Percentiles rank a stretch among this genome's conserved stretches.
phyloP scores from a whole-genome alignment of 148 eudicot species.

The Silene uniflora region DNA sequence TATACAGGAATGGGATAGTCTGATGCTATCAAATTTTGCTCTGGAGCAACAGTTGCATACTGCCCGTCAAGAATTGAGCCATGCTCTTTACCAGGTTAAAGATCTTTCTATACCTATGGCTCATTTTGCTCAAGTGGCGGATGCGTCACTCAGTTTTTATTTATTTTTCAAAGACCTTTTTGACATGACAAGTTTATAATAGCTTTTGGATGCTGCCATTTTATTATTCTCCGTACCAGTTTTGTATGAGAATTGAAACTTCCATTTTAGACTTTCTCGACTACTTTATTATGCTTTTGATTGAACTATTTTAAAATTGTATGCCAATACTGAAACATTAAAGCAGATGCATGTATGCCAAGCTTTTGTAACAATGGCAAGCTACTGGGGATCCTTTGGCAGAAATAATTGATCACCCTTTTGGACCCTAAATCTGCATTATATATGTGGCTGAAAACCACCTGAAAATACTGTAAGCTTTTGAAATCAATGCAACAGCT shows the following conservation, averaged over 20 bases:
- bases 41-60: slow-evolving; percentile 94
- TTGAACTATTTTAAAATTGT: background rate
- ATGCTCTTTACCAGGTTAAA: slow-evolving; percentile 90
- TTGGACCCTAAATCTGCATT: background rate
- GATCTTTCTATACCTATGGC: background rate
- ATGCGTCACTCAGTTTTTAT: background rate
- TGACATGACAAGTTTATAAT: background rate
- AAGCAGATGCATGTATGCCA: background rate
- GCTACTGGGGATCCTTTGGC: background rate
- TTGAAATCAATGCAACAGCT: background rate
- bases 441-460: background rate
- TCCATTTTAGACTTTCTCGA: background rate
- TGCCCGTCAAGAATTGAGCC: slow-evolving; percentile 95
- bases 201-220: background rate
- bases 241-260: too few species aligned
- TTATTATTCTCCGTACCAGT: too few species aligned
- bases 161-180: background rate
- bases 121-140: background rate
- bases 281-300: background rate
- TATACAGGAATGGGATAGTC: slow-evolving; percentile 88
- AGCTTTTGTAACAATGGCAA: background rate
- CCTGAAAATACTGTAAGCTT: background rate
- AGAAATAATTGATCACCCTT: background rate
- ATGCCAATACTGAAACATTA: background rate
- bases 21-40: slow-evolving; percentile 92